These are phyloP conservation scores for Ophiostoma perfectum DNA, from an alignment of 2,329 filamentous ascomycete genomes.

Conservation along the genomic window DNA sequence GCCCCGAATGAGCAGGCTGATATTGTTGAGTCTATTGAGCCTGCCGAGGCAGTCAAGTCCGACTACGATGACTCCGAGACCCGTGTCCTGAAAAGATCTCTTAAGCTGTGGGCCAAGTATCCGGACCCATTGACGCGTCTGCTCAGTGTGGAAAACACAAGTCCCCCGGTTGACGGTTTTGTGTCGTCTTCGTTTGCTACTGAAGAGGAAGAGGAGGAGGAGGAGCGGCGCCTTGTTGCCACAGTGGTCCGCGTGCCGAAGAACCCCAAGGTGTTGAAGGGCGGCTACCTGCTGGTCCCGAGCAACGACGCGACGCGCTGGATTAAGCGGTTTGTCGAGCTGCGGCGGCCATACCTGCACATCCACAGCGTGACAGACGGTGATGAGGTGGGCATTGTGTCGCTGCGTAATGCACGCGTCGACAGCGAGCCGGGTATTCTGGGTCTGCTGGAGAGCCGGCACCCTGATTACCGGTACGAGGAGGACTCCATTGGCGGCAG, in stretches of 20 bases:
- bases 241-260: constrained; percentile 74
- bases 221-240: constrained; percentile 62
- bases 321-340: constrained; percentile 88
- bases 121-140: constrained; percentile 53
- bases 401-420: constrained; percentile 81
- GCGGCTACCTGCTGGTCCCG: constrained; percentile 80
- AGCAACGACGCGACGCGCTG: constrained; percentile 77
- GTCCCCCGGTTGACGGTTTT: constrained; percentile 62
- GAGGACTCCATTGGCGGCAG: constrained; percentile 17
- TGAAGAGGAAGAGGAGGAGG: constrained; percentile 34
- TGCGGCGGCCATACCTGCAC: constrained; percentile 86
- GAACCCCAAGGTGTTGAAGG: constrained; percentile 74
- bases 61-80: constrained; percentile 46
- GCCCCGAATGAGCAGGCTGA: not conserved
- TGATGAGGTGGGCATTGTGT: constrained; percentile 85
- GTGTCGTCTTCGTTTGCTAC: constrained; percentile 29
- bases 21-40: not conserved
- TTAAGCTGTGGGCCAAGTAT: constrained; percentile 61
- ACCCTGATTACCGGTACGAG: constrained; percentile 25
- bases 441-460: constrained; percentile 55
- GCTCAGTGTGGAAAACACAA: constrained; percentile 56
- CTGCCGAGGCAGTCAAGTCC: constrained; percentile 24
- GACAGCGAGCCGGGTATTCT: constrained; percentile 88
- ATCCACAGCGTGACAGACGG: constrained; percentile 80
- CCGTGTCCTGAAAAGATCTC: constrained; percentile 48